Evolutionary conservation across 2,329 filamentous ascomycete genomes (phyloP).

Genomic region (Botrytis tulipae): DNA sequence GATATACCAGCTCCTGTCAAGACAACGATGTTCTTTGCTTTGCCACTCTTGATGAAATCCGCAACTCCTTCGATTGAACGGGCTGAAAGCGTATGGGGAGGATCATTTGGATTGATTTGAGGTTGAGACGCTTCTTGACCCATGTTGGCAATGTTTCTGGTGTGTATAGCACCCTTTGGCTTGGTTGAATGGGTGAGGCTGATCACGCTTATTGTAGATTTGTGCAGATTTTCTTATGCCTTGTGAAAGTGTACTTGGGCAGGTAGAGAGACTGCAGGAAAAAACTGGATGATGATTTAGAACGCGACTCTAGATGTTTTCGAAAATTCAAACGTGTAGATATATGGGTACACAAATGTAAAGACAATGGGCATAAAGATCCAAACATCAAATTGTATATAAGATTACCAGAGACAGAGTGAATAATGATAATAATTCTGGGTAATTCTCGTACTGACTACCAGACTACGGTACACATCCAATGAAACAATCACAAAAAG

Average conservation of each 20-base stretch:
- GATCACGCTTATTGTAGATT: neutral
- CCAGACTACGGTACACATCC: neutral
- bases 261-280: neutral
- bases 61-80: slow-evolving; percentile 74
- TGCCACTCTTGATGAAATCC: slow-evolving; percentile 71
- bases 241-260: neutral
- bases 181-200: neutral
- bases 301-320: neutral
- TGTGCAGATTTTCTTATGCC: neutral
- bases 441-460: neutral
- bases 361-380: neutral
- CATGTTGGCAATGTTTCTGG: slow-evolving; percentile 57
- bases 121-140: slow-evolving; percentile 75
- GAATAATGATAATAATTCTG: neutral
- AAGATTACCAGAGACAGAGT: neutral
- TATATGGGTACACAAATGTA: neutral
- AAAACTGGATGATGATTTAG: neutral
- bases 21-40: slow-evolving; percentile 71
- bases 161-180: slow-evolving; percentile 13
- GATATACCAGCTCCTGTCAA: slow-evolving; percentile 91
- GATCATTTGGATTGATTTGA: slow-evolving; percentile 60
- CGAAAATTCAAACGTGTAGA: neutral
- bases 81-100: slow-evolving; percentile 62
- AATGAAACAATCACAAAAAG: neutral
- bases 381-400: neutral